Base-by-base conservation (phyloP, 2,329 filamentous ascomycete genomes). In the Colletotrichum incanum region DNA sequence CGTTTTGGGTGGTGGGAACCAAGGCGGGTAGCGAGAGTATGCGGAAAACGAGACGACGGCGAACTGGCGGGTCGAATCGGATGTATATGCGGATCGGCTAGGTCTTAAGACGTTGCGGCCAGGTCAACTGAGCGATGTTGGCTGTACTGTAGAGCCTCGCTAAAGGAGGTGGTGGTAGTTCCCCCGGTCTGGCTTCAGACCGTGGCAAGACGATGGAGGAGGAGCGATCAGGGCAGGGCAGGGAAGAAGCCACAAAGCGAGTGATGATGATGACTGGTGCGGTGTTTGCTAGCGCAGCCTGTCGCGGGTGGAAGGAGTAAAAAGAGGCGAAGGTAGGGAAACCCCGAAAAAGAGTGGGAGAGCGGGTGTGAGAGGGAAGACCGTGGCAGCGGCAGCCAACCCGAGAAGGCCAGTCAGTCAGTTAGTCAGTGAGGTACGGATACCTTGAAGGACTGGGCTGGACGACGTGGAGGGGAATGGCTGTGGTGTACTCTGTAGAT, bases 61-160 rank as follows among this genome's bases (percentile, higher is more conserved):
- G 70, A 70, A 60, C 65, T 60, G 59, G 69, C 70, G 70, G 70
- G 70, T 69, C 59, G 65, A 69, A 39, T 69, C 70, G 65, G 70
- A 41, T 55, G 59, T 59, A 39, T 63, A 50, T 26, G 60, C 47
- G 45, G 37, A 39, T 63, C 23, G 45, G 23, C 47, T 52, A n/a
- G 60, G 60, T 63, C 37, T 52, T 31, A 63, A 5, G 26, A 63
- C 5, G 47, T 28, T 41, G 60, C 23, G 47, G 34, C 45, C 60
- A 26, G 47, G 47, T 52, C n/a, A 47, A 37, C 34, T 20, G 60
- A 41, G 47, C 37, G 18, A 52, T 63, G 47, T 28, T 26, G 47
- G 28, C 18, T 9, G n/a, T 20, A 6, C 31, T 50, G 59, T 20
- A 49, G 31, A 49, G 26, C 41, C 64, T 56, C n/a, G 52, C 23